phyloP scores from a whole-genome alignment of 2,329 filamentous ascomycete genomes.

The Colletotrichum sp. region DNA sequence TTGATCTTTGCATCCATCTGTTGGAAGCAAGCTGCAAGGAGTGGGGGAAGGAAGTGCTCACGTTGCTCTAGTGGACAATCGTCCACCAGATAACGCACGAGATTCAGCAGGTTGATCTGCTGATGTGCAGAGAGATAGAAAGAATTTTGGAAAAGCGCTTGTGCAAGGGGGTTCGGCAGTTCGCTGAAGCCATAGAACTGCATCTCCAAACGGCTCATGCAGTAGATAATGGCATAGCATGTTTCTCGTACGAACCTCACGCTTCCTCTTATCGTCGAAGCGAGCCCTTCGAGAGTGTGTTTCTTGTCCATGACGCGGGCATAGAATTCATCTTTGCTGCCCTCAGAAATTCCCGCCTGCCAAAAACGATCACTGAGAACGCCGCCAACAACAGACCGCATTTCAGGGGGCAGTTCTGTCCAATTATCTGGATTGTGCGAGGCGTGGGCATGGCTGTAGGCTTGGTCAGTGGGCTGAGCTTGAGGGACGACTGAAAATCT shows the following conservation, averaged over 20 bases:
- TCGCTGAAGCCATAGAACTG: constrained; percentile 92
- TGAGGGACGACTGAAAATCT: constrained; percentile 17
- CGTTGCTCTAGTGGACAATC: constrained; percentile 85
- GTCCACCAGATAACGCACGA: constrained; percentile 88
- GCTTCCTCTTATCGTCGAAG: constrained; percentile 88
- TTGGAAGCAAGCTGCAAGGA: constrained; percentile 81
- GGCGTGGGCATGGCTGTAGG: constrained; percentile 78
- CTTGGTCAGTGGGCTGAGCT: background rate
- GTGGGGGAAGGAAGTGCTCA: constrained; percentile 80
- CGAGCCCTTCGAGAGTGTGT: constrained; percentile 88
- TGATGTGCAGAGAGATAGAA: constrained; percentile 89
- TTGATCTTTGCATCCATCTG: constrained; percentile 89
- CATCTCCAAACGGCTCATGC: constrained; percentile 84
- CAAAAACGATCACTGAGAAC: constrained; percentile 96
- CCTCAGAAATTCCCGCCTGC: constrained; percentile 96
- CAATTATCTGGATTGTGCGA: constrained; percentile 89
- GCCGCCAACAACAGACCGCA: constrained; percentile 77
- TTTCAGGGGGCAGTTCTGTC: constrained; percentile 75
- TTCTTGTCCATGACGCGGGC: constrained; percentile 89
- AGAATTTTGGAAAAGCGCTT: constrained; percentile 84
- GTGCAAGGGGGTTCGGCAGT: constrained; percentile 81
- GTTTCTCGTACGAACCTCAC: constrained; percentile 90
- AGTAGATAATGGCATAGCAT: constrained; percentile 92
- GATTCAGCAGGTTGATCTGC: constrained; percentile 88
- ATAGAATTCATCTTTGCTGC: constrained; percentile 97